Conservation (phyloP, 306 rosid genomes). For the Prunus mume region DNA sequence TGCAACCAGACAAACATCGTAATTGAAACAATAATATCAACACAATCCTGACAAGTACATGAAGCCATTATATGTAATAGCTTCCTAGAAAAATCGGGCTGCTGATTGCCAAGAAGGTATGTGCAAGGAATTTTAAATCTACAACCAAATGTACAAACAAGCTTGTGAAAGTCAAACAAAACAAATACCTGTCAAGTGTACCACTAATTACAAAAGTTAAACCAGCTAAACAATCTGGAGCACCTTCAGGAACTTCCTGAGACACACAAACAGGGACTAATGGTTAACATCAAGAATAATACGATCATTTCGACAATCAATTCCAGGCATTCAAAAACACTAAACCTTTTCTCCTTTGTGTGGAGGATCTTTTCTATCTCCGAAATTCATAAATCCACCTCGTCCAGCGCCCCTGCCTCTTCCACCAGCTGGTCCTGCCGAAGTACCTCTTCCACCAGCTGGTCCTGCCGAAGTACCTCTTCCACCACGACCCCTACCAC, state of each 20-base stretch:
- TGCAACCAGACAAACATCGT: neutral
- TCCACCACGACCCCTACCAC: conserved; percentile 84
- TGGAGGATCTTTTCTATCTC: conserved; percentile 96
- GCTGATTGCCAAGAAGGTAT: conserved; percentile 4
- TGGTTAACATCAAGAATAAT: conserved; percentile 18
- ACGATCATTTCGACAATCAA: conserved; percentile 9
- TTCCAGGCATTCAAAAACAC: conserved; percentile 10
- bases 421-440: conserved; percentile 57
- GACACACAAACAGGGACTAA: conserved; percentile 32
- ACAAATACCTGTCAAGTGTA: conserved; percentile 85
- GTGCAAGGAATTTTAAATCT: neutral
- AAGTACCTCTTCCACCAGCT: conserved; percentile 69
- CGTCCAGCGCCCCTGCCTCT: conserved; percentile 93
- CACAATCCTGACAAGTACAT: neutral
- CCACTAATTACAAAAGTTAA: conserved; percentile 95
- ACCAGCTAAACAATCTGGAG: conserved; percentile 79
- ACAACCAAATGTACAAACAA: neutral
- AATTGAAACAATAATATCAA: neutral
- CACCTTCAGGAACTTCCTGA: conserved; percentile 96
- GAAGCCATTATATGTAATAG: neutral
- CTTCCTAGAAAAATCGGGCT: neutral
- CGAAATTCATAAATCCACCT: conserved; percentile 93
- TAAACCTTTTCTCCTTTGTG: conserved; percentile 95
- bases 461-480: conserved; percentile 58
- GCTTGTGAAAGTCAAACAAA: conserved; percentile 5